Evolutionary conservation across 441 rosid genomes (phyloP), one percentile per base, ranked within the genome.

Genomic region (Adansonia madagascariensis): DNA sequence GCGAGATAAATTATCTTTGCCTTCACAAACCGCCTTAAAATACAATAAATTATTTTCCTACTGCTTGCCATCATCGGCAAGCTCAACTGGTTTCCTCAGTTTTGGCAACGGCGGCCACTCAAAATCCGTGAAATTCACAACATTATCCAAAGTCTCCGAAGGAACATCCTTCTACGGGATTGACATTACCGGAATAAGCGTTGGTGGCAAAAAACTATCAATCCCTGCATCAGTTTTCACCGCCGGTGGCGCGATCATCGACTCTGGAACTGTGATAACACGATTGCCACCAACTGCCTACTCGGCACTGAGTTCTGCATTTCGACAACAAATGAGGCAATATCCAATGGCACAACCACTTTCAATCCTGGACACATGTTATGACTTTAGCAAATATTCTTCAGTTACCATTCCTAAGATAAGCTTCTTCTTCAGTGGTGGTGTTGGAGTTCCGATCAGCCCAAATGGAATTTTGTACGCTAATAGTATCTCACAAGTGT

Each of bases 321-420:
- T 93, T 71, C 74, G 77, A 75, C 70, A 81, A 68, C 0, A 0
- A 62, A 95, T 95, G 98, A 76, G 85, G 0, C 76, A 73, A 74
- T 95, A 93, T 60, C 93, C 94, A 0, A 69, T 18, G 22, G 78
- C 93, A 0, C 79, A 82, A 0, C 84, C 88, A 0, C 79, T 85
- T 2, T 85, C 94, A 11, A 89, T 93, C 66, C 84, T 92, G 1
- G 97, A 93, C 86, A 95, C 97, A 22, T 93, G 98, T 78, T 93
- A 84, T 55, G 91, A 95, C 77, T 77, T 95, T 14, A 90, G 83
- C 72, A 83, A 77, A 0, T 84, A 77, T 15, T 57, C 61, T 4
- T 79, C 86, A 0, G 49, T 84, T 3, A 2, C 43, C 4, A 52
- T 93, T 17, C 99, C 98, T 0, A 81, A 75, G 39, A 88, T 95